Evolutionary conservation across 2,329 filamentous ascomycete species (phyloP).

Genomic region (Berkeleyomyces basicola): DNA sequence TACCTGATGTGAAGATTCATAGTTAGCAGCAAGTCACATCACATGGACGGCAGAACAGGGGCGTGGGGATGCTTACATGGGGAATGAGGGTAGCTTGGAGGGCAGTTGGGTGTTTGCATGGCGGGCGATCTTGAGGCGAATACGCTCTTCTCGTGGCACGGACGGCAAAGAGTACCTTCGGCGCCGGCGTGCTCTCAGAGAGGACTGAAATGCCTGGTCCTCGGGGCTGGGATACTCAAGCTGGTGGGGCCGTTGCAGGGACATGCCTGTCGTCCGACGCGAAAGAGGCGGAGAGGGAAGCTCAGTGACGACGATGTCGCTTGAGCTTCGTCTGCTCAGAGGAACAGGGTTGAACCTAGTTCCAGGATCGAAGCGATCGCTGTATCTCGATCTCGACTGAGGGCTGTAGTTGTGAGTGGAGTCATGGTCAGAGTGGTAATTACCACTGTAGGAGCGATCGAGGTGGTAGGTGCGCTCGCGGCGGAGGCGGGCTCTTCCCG

Average conservation of each 20-base stretch:
- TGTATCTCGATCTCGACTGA: neutral
- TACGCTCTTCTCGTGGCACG: constrained; percentile 1
- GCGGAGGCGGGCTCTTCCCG: neutral
- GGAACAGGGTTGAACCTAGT: neutral
- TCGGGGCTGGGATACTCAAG: neutral
- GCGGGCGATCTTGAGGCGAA: constrained; percentile 57
- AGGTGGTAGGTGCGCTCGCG: neutral
- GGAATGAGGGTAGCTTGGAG: constrained; percentile 46
- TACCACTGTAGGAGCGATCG: neutral
- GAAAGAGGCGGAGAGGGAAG: neutral
- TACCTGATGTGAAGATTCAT: constrained; percentile 32
- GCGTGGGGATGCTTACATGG: constrained; percentile 33
- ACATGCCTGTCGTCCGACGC: constrained; percentile 18
- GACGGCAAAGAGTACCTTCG: neutral
- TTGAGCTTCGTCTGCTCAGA: neutral
- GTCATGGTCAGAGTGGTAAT: neutral
- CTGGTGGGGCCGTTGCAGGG: neutral
- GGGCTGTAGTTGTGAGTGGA: neutral
- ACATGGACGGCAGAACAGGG: neutral
- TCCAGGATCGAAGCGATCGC: no score
- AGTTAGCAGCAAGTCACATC: neutral
- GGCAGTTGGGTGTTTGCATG: constrained; percentile 67
- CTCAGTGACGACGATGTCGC: constrained; percentile 1
- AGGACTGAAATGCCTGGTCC: neutral
- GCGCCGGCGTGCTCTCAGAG: neutral